Evolutionary conservation across 805 yeast species (phyloP).

Genomic region (Ogataea thermomethanolica): DNA sequence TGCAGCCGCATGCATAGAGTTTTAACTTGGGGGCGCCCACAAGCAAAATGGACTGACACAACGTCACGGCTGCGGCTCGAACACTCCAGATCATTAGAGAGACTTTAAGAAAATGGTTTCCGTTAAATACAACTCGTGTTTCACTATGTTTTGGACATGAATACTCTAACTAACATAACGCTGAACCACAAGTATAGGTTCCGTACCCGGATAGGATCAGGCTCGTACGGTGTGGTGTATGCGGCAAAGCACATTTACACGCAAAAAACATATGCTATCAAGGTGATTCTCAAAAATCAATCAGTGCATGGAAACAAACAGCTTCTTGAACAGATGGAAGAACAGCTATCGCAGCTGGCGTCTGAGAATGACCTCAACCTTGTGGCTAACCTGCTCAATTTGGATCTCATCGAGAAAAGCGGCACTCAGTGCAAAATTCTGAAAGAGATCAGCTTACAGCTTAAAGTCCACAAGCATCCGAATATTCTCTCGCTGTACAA

Average conservation of each 20-base stretch:
- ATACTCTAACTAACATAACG: slow-evolving; percentile 29
- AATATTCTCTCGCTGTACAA: slow-evolving; percentile 74
- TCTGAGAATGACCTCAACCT: slow-evolving; percentile 26
- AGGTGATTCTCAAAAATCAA: slow-evolving; percentile 55
- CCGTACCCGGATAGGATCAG: slow-evolving; percentile 65
- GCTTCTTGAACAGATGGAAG: slow-evolving; percentile 30
- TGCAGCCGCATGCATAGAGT: not conserved
- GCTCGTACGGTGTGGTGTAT: slow-evolving; percentile 83
- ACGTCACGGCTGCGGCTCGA: slow-evolving; percentile 6
- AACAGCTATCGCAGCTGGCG: slow-evolving; percentile 24
- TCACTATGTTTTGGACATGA: slow-evolving; percentile 16
- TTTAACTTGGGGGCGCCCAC: no score
- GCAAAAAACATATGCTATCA: slow-evolving; percentile 60
- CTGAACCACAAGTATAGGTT: slow-evolving; percentile 39
- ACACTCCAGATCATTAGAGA: slow-evolving; percentile 1
- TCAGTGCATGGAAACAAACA: slow-evolving; percentile 32
- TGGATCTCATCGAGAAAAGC: slow-evolving; percentile 34
- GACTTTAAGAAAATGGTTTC: not conserved
- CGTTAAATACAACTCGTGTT: no score
- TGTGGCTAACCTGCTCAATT: slow-evolving; percentile 32
- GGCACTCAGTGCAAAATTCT: slow-evolving; percentile 39
- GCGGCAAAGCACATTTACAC: slow-evolving; percentile 55
- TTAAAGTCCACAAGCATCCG: slow-evolving; percentile 72
- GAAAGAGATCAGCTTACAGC: slow-evolving; percentile 71
- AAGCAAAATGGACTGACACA: slow-evolving; percentile 3